These are phyloP conservation scores for Macrolepiota fuliginosa DNA, from an alignment of 768 basidiomycete genomes.

Conservation along the genomic window DNA sequence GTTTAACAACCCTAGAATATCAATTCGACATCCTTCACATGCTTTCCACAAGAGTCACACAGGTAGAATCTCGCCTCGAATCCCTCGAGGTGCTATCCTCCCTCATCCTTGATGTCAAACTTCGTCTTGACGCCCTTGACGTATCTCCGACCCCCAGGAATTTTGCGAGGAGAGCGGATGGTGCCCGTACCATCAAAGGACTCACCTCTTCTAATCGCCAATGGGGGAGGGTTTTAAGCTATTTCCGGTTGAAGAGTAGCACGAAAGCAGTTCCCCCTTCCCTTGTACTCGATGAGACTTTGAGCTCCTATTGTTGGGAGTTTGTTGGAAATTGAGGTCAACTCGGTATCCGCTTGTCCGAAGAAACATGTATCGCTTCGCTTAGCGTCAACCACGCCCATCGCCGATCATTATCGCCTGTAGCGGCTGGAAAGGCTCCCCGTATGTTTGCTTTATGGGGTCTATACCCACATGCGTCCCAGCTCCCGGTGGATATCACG, in stretches of 20 bases:
- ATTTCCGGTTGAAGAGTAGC: too few species aligned
- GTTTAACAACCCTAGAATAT: too few species aligned
- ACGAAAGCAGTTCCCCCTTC: neutral
- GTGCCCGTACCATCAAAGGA: neutral
- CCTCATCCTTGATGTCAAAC: too few species aligned
- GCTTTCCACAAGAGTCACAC: too few species aligned
- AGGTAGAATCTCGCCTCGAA: too few species aligned
- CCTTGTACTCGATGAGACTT: neutral
- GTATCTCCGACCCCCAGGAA: neutral
- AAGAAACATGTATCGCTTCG: neutral
- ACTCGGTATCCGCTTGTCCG: neutral
- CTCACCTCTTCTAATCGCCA: neutral
- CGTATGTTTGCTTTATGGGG: neutral
- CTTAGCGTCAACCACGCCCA: neutral
- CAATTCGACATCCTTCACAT: too few species aligned
- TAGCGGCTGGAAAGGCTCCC: neutral
- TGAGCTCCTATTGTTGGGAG: neutral
- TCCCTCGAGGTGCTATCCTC: too few species aligned
- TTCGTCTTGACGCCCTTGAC: too few species aligned
- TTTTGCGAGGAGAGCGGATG: neutral
- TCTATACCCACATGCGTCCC: too few species aligned
- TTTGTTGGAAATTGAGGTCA: neutral
- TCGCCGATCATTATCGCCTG: neutral
- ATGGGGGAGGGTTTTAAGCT: too few species aligned
- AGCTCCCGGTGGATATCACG: too few species aligned